Evolutionary conservation across 2,329 filamentous ascomycete species (phyloP).

Genomic region (Fusarium staphyleae): DNA sequence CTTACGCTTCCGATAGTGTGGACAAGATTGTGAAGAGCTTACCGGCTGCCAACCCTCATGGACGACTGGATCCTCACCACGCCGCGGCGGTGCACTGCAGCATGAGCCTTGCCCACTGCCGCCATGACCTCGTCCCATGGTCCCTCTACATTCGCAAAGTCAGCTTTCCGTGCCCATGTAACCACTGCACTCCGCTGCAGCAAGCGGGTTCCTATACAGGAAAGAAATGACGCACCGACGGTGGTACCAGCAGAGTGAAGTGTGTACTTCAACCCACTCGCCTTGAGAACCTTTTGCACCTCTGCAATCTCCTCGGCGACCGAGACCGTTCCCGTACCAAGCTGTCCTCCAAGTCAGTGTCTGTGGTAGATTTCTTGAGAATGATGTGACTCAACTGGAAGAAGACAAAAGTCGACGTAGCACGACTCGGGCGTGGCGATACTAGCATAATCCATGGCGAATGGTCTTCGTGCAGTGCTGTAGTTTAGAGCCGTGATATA

Average conservation of each 20-base stretch:
- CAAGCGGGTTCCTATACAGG: neutral
- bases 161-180: neutral
- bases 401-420: slow-evolving; percentile 89
- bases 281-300: slow-evolving; percentile 84
- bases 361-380: no score
- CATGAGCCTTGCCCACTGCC: slow-evolving; percentile 86
- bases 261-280: slow-evolving; percentile 79
- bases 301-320: slow-evolving; percentile 86
- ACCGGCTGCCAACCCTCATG: slow-evolving; percentile 84
- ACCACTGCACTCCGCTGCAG: neutral
- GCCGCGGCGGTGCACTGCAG: slow-evolving; percentile 77
- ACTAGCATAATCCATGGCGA: slow-evolving; percentile 54
- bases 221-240: slow-evolving; percentile 67
- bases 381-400: slow-evolving; percentile 63
- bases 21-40: slow-evolving; percentile 39
- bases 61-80: slow-evolving; percentile 85
- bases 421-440: slow-evolving; percentile 74
- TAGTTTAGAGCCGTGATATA: neutral
- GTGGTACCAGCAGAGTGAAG: slow-evolving; percentile 97
- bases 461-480: neutral
- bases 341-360: slow-evolving; percentile 51
- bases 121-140: slow-evolving; percentile 88
- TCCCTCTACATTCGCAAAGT: slow-evolving; percentile 69
- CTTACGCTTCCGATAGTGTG: neutral
- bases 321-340: slow-evolving; percentile 80